A percentile compares a stretch with the other conserved stretches of the same genome.
Evolutionary conservation across 176 grass and related monocot species (phyloP).

Genomic region (Pharus latifolius): DNA sequence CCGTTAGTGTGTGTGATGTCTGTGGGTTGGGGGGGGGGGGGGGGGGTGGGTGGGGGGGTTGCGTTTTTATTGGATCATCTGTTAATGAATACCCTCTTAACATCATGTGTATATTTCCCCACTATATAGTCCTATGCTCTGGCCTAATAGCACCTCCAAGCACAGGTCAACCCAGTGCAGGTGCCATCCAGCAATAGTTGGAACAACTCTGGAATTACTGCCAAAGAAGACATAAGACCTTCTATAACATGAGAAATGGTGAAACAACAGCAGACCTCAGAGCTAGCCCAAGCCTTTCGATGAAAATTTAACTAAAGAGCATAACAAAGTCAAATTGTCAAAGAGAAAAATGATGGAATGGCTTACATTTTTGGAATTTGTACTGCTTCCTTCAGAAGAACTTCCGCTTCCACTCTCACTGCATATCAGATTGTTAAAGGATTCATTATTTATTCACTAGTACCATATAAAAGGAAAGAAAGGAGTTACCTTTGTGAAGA

Average conservation of each 20-base stretch:
- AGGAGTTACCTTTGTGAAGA: conserved; percentile 49
- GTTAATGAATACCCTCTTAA: too few relatives aligned
- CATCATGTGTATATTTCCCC: too few relatives aligned
- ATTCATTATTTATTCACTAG: neutral
- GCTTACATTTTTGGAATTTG: conserved; percentile 61
- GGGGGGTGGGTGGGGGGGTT: too few relatives aligned
- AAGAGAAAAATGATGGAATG: neutral
- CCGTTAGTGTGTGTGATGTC: too few relatives aligned
- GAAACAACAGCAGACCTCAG: neutral
- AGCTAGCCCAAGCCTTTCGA: neutral
- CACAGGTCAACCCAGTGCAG: neutral
- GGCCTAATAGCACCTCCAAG: conserved; percentile 1
- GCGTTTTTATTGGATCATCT: too few relatives aligned
- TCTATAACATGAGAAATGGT: neutral
- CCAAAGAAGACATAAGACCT: conserved; percentile 15
- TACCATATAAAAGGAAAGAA: neutral
- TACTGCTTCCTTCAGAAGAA: conserved; percentile 46
- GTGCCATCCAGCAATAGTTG: neutral
- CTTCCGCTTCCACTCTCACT: conserved; percentile 52
- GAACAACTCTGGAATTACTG: neutral
- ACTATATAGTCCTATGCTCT: conserved; percentile 7
- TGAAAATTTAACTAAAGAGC: neutral
- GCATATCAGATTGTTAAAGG: conserved; percentile 15
- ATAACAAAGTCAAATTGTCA: neutral
- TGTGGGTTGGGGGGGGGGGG: too few relatives aligned